Evolutionary conservation across 2,329 filamentous ascomycete genomes (phyloP).

Genomic region (Dothistroma pini): DNA sequence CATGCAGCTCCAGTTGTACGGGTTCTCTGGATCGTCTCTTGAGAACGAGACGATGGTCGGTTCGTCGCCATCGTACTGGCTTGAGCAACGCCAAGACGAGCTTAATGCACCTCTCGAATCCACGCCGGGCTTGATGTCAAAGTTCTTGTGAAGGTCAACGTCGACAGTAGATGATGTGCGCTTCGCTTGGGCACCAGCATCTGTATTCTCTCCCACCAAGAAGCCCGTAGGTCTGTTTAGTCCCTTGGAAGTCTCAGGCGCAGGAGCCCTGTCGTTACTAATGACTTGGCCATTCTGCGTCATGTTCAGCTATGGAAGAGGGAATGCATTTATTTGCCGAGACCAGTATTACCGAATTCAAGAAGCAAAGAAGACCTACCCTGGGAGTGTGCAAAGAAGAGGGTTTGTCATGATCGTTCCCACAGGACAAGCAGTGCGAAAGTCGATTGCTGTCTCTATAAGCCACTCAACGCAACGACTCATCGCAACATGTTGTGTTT

Average conservation of each 20-base stretch:
- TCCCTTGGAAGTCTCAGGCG: conserved; percentile 7
- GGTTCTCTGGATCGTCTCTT: conserved; percentile 40
- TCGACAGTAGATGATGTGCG: conserved; percentile 1
- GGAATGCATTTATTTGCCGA: neutral
- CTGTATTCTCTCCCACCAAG: conserved; percentile 11
- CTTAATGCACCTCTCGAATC: conserved; percentile 28
- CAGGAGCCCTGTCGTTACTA: conserved; percentile 42
- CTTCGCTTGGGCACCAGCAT: conserved; percentile 4
- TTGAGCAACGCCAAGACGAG: conserved; percentile 15
- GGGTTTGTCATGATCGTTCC: neutral
- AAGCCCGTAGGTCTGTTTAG: conserved; percentile 7
- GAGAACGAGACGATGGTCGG: conserved; percentile 38
- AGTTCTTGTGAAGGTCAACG: conserved; percentile 19
- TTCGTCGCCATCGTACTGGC: conserved; percentile 8
- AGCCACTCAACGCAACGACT: conserved; percentile 3
- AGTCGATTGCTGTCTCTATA: neutral
- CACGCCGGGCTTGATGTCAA: conserved; percentile 25
- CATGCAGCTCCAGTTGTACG: conserved; percentile 39
- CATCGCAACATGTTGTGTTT: too few relatives aligned
- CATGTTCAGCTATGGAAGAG: conserved; percentile 5
- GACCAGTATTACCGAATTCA: neutral
- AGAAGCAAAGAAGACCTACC: neutral
- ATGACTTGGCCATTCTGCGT: conserved; percentile 6
- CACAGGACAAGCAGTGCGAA: neutral
- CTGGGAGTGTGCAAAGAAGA: neutral